phyloP scores from a whole-genome alignment of 2,329 filamentous ascomycete genomes.

The Penicillium expansum region DNA sequence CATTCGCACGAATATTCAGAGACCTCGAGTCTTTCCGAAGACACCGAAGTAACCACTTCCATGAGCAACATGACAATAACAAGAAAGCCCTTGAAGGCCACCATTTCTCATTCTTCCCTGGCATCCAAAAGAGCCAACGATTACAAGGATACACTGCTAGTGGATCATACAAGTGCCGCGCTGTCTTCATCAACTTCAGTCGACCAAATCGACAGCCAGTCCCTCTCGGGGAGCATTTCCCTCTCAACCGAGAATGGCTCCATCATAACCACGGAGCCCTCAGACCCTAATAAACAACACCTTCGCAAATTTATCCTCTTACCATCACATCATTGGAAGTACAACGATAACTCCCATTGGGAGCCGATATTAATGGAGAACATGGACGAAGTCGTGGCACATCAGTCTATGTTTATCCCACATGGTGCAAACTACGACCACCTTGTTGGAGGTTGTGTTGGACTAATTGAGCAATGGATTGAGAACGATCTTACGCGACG shows the following conservation, averaged over 20 bases:
- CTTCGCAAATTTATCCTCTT: slow-evolving; percentile 77
- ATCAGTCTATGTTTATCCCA: slow-evolving; percentile 75
- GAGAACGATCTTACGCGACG: slow-evolving; percentile 20
- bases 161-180: neutral
- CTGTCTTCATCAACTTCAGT: neutral
- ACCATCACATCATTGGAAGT: slow-evolving; percentile 56
- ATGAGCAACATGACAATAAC: slow-evolving; percentile 1
- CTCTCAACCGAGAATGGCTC: slow-evolving; percentile 13
- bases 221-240: slow-evolving; percentile 4
- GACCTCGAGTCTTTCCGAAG: slow-evolving; percentile 5
- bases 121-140: neutral
- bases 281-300: slow-evolving; percentile 41
- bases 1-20: slow-evolving; percentile 12
- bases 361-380: slow-evolving; percentile 75
- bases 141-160: neutral
- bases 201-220: neutral
- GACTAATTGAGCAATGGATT: slow-evolving; percentile 67
- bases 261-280: slow-evolving; percentile 9
- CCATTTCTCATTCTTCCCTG: neutral
- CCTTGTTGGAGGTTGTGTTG: slow-evolving; percentile 72
- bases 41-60: slow-evolving; percentile 5
- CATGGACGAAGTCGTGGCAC: slow-evolving; percentile 80
- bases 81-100: neutral
- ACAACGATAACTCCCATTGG: slow-evolving; percentile 68
- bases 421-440: slow-evolving; percentile 67